A percentile compares a stretch with the other conserved stretches of the same genome.
phyloP scores from a whole-genome alignment of 345 rosid genomes.

The Camelina sativa region DNA sequence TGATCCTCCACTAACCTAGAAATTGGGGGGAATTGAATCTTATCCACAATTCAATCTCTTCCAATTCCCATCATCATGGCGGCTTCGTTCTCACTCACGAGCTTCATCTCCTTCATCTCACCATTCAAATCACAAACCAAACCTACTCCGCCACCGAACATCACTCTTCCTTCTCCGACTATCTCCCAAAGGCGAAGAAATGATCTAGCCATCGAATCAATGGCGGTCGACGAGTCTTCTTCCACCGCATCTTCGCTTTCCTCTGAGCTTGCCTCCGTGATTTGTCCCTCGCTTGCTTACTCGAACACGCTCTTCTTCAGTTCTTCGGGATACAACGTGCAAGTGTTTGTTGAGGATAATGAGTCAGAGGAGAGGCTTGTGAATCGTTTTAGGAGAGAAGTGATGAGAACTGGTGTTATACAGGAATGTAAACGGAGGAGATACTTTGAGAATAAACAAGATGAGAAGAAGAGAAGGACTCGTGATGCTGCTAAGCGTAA shows the following conservation, averaged over 20 bases:
- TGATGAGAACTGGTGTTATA: conserved; percentile 76
- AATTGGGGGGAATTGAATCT: conserved; percentile 34
- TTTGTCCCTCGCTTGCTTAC: conserved; percentile 74
- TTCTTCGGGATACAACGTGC: conserved; percentile 73
- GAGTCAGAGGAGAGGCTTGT: conserved; percentile 79
- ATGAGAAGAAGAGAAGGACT: conserved; percentile 72
- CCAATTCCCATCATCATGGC: conserved; percentile 50
- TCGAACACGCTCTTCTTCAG: conserved; percentile 72
- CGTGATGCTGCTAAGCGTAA: conserved; percentile 91
- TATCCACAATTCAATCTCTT: conserved; percentile 46
- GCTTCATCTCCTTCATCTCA: conserved; percentile 64
- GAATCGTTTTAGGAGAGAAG: conserved; percentile 75
- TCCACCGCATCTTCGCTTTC: conserved; percentile 38
- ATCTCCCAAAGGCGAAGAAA: conserved; percentile 44
- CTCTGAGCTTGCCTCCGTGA: conserved; percentile 59
- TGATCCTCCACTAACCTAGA: conserved; percentile 29
- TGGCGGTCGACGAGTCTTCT: conserved; percentile 43
- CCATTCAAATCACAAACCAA: conserved; percentile 57
- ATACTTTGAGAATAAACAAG: conserved; percentile 71
- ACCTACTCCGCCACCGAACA: conserved; percentile 39
- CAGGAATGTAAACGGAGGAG: conserved; percentile 76
- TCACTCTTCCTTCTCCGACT: conserved; percentile 38
- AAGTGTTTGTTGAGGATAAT: conserved; percentile 69
- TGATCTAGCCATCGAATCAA: conserved; percentile 37
- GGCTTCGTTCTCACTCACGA: conserved; percentile 60